Evolutionary conservation across 495 filamentous ascomycete genomes (phyloP).

Genomic region (Tuber magnatum): DNA sequence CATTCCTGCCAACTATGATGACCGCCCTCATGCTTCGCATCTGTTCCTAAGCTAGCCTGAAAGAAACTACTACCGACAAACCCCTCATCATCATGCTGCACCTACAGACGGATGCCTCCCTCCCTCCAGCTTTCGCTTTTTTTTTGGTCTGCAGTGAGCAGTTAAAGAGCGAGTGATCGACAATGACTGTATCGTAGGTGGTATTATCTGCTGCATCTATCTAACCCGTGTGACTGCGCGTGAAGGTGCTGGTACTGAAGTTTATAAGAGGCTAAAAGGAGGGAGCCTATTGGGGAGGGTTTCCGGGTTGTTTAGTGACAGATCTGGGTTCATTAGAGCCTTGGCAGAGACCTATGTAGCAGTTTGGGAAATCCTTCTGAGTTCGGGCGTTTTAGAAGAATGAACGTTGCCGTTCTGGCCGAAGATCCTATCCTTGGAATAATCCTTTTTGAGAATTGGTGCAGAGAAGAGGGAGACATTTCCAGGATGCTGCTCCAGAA

Average conservation of each 20-base stretch:
- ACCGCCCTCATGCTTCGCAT: background rate
- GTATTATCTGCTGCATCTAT: background rate
- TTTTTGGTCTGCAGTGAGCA: background rate
- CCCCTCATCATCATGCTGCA: background rate
- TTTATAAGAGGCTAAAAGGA: background rate
- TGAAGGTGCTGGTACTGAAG: background rate
- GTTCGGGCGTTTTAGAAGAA: background rate
- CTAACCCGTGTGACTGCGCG: background rate
- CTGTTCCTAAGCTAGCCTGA: background rate
- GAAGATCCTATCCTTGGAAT: background rate
- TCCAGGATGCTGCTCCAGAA: background rate
- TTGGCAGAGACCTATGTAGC: too few species aligned
- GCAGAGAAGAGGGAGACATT: background rate
- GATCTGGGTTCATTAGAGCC: background rate
- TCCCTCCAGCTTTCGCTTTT: background rate
- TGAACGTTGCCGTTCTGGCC: background rate
- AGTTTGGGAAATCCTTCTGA: background rate
- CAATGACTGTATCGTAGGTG: background rate
- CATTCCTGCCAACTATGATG: background rate
- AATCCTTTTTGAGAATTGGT: background rate
- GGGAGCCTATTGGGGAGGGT: background rate
- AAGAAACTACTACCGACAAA: background rate
- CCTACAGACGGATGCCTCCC: background rate
- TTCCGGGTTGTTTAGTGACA: background rate
- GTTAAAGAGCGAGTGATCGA: conserved; percentile 1